These are phyloP conservation scores for Suillus weaverae DNA, from an alignment of 768 basidiomycete genomes.

Conservation along the genomic window DNA sequence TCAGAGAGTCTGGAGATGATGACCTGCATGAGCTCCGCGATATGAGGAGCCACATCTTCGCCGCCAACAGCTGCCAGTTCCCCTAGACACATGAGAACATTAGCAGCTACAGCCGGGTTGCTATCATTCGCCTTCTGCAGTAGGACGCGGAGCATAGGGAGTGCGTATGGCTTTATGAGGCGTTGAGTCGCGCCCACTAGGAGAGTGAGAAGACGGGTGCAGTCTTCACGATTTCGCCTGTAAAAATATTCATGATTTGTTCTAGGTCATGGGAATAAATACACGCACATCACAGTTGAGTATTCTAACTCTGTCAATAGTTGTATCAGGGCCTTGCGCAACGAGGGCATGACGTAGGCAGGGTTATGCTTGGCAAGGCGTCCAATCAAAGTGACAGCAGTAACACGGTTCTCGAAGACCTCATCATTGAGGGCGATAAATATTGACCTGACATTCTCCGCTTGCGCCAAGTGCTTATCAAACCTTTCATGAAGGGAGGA, in stretches of 20 bases:
- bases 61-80: constrained; percentile 92
- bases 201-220: constrained; percentile 84
- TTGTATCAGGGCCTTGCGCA: constrained; percentile 94
- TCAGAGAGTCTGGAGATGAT: constrained; percentile 90
- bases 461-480: constrained; percentile 95
- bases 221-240: constrained; percentile 88
- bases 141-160: constrained; percentile 91
- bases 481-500: constrained; percentile 88
- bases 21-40: constrained; percentile 86
- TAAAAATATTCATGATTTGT: background rate
- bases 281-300: constrained; percentile 78
- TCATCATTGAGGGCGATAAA: constrained; percentile 99
- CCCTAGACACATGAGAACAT: constrained; percentile 92
- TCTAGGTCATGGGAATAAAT: constrained; percentile 2
- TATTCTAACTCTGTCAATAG: constrained; percentile 96
- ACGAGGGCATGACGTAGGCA: constrained; percentile 97
- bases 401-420: constrained; percentile 87
- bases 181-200: constrained; percentile 91
- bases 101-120: constrained; percentile 86
- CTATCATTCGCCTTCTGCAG: constrained; percentile 85
- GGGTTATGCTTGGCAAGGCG: constrained; percentile 94
- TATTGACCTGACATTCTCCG: constrained; percentile 95
- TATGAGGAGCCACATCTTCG: constrained; percentile 82
- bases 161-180: constrained; percentile 92
- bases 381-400: constrained; percentile 90